Conservation (phyloP, 2,329 filamentous ascomycete species). For the Capronia coronata region DNA sequence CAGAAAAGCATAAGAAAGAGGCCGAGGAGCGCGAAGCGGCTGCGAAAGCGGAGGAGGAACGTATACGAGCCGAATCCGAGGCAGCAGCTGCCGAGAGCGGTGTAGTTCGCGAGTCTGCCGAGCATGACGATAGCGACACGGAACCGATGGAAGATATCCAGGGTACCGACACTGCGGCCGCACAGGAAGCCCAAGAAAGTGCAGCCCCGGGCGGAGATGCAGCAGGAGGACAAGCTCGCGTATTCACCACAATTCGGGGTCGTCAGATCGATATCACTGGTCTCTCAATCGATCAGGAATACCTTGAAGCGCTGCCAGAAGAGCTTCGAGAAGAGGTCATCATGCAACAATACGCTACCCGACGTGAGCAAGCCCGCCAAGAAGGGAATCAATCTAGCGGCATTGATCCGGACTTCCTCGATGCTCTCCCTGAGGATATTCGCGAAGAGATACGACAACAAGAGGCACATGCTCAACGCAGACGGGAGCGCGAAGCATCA, state of each 20-base stretch:
- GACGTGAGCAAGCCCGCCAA: slow-evolving; percentile 72
- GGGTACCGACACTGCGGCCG: slow-evolving; percentile 37
- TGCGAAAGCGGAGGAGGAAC: slow-evolving; percentile 41
- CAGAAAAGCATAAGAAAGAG: slow-evolving; percentile 63
- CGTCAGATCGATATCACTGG: slow-evolving; percentile 88
- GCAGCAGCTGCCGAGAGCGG: slow-evolving; percentile 37
- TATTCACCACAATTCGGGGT: slow-evolving; percentile 77
- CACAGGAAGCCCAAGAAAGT: slow-evolving; percentile 17
- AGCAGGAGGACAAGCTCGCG: slow-evolving; percentile 52
- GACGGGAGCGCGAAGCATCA: slow-evolving; percentile 75
- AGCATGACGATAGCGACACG: slow-evolving; percentile 29
- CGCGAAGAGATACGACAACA: slow-evolving; percentile 85
- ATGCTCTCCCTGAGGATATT: slow-evolving; percentile 84
- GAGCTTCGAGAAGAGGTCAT: slow-evolving; percentile 95
- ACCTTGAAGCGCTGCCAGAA: slow-evolving; percentile 93
- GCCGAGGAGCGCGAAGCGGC: slow-evolving; percentile 65
- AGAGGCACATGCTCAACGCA: slow-evolving; percentile 80
- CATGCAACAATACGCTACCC: slow-evolving; percentile 76
- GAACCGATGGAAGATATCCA: slow-evolving; percentile 75
- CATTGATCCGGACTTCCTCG: slow-evolving; percentile 67
- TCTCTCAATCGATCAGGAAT: slow-evolving; percentile 88
- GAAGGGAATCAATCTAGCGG: slow-evolving; percentile 42
- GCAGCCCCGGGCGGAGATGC: slow-evolving; percentile 25
- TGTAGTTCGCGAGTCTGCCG: slow-evolving; percentile 27
- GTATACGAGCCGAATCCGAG: slow-evolving; percentile 52